Conservation (phyloP, 2,329 filamentous ascomycete species). For the Clarireedia hainanense region DNA sequence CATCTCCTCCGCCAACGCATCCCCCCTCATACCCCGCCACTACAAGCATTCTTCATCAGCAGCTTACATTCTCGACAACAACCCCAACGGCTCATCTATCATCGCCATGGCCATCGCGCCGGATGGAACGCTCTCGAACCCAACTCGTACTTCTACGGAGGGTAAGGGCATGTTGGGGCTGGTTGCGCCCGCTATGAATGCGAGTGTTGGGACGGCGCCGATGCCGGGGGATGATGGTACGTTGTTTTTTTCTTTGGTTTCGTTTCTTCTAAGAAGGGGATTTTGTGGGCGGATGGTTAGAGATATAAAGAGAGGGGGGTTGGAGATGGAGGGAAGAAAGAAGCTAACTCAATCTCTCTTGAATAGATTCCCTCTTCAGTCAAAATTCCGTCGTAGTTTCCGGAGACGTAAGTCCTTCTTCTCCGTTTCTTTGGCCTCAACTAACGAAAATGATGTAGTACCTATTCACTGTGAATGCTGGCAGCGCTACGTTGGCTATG, state of each 20-base stretch:
- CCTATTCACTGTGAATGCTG: slow-evolving; percentile 48
- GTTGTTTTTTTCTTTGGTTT: neutral
- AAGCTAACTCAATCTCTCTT: neutral
- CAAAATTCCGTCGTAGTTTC: slow-evolving; percentile 43
- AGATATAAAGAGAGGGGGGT: too few species aligned
- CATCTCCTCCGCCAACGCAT: neutral
- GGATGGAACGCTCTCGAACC: slow-evolving; percentile 40
- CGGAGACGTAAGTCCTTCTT: slow-evolving; percentile 19
- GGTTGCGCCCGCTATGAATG: slow-evolving; percentile 18
- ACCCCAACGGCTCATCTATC: slow-evolving; percentile 36
- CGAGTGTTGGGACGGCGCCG: neutral
- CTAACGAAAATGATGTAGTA: slow-evolving; percentile 29
- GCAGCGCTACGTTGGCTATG: slow-evolving; percentile 44
- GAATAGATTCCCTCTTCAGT: slow-evolving; percentile 41
- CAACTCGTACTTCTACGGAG: slow-evolving; percentile 36
- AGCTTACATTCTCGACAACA: slow-evolving; percentile 50
- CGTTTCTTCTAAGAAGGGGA: neutral
- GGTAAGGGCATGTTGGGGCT: slow-evolving; percentile 38
- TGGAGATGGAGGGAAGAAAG: neutral
- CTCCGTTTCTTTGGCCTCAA: neutral
- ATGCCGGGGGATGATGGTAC: neutral
- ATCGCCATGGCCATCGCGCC: slow-evolving; percentile 38
- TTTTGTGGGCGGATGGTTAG: neutral
- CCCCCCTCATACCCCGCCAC: neutral
- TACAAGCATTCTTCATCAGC: slow-evolving; percentile 16